phyloP scores from a whole-genome alignment of 169 alveolate species.

The Cryptosporidium meleagridis region DNA sequence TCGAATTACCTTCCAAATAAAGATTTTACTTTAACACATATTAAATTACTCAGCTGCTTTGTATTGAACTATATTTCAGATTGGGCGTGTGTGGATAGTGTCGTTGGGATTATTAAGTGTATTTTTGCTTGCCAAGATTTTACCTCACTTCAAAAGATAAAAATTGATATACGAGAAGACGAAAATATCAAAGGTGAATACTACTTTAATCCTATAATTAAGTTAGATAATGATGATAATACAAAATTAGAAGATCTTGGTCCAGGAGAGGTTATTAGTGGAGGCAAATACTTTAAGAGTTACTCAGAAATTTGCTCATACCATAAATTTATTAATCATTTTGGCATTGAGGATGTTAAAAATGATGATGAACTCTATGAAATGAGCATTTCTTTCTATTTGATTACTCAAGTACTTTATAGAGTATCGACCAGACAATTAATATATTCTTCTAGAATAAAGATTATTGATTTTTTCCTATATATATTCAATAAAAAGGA shows the following conservation, averaged over 20 bases:
- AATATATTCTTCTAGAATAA: slow-evolving; percentile 51
- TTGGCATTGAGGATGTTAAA: slow-evolving; percentile 13
- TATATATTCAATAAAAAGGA: neutral
- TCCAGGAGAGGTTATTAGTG: slow-evolving; percentile 11
- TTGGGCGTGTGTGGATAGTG: slow-evolving; percentile 71
- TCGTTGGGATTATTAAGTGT: slow-evolving; percentile 31
- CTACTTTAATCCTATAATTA: slow-evolving; percentile 31
- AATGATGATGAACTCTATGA: slow-evolving; percentile 37
- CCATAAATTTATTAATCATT: slow-evolving; percentile 30
- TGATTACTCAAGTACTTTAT: slow-evolving; percentile 48
- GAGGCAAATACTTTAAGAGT: slow-evolving; percentile 14
- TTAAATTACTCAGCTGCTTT: slow-evolving; percentile 54
- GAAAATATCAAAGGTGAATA: slow-evolving; percentile 43
- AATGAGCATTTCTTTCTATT: slow-evolving; percentile 37
- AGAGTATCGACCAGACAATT: slow-evolving; percentile 60
- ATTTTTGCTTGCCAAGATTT: slow-evolving; percentile 1
- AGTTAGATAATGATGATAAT: neutral
- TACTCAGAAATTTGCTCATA: slow-evolving; percentile 41
- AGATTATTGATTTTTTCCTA: slow-evolving; percentile 19
- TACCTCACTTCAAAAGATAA: neutral
- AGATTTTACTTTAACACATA: slow-evolving; percentile 5
- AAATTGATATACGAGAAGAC: slow-evolving; percentile 59
- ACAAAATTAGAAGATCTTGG: neutral
- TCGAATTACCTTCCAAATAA: slow-evolving; percentile 38
- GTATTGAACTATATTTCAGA: slow-evolving; percentile 54